Conservation (phyloP, 371 early-diverging fungal genomes). For the Entomophthora muscae region DNA sequence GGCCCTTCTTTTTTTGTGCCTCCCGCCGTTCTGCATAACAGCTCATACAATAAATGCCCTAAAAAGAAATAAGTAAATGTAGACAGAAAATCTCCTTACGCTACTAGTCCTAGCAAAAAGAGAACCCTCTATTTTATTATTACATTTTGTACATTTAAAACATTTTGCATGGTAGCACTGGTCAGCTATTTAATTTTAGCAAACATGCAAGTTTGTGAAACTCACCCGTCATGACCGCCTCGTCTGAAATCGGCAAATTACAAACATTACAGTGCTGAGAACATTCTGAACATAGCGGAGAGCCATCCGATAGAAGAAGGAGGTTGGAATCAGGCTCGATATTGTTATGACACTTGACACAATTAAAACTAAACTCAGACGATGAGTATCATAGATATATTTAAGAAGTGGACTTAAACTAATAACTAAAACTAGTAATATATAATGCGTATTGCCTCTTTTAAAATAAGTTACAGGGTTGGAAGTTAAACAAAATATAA, state of each 20-base stretch:
- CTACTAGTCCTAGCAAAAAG: constrained; percentile 8
- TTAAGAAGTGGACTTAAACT: too few species aligned
- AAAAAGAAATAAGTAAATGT: background rate
- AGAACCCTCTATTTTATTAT: constrained; percentile 9
- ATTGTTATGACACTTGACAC: constrained; percentile 51
- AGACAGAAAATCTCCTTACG: background rate
- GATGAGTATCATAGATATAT: background rate
- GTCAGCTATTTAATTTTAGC: constrained; percentile 4
- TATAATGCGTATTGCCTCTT: too few species aligned
- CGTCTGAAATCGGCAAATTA: constrained; percentile 61
- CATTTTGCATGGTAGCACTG: constrained; percentile 24
- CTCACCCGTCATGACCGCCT: constrained; percentile 71
- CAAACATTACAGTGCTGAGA: constrained; percentile 71
- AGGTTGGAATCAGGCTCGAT: constrained; percentile 65
- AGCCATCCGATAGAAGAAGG: constrained; percentile 59
- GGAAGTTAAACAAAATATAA: too few species aligned
- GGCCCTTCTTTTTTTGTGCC: constrained; percentile 9
- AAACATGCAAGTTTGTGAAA: background rate
- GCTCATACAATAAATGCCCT: constrained; percentile 26
- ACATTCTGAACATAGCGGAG: constrained; percentile 73
- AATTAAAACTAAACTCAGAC: constrained; percentile 35
- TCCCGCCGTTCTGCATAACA: constrained; percentile 19
- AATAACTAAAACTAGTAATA: too few species aligned
- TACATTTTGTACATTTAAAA: constrained; percentile 18
- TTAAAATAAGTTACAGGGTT: too few species aligned